Evolutionary conservation across 2,329 filamentous ascomycete genomes (phyloP).

Genomic region (Aspergillus thermomutatus): DNA sequence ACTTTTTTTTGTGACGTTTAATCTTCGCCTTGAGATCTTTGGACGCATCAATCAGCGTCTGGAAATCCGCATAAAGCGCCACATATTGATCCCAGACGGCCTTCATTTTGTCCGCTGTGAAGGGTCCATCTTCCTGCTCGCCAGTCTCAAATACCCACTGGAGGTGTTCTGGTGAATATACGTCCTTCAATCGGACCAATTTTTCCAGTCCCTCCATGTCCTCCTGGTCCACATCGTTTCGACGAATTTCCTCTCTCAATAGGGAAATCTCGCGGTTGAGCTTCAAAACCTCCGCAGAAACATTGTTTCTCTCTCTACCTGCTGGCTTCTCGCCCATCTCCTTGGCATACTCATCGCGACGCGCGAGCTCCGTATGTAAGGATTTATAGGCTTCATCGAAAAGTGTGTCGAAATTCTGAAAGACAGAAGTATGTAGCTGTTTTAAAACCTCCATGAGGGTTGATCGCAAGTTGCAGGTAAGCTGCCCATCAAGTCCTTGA

Average conservation of each 20-base stretch:
- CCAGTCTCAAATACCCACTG: slow-evolving; percentile 5
- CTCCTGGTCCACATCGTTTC: slow-evolving; percentile 11
- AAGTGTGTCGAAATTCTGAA: slow-evolving; percentile 23
- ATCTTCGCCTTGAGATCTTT: slow-evolving; percentile 27
- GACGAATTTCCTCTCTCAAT: slow-evolving; percentile 20
- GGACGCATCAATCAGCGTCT: slow-evolving; percentile 25
- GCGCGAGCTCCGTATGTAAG: slow-evolving; percentile 21
- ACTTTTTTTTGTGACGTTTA: slow-evolving; percentile 33
- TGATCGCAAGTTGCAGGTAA: neutral
- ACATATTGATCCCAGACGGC: slow-evolving; percentile 28
- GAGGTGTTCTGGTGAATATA: slow-evolving; percentile 27
- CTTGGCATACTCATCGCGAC: slow-evolving; percentile 18
- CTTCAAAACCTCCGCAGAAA: slow-evolving; percentile 13
- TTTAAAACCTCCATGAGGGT: slow-evolving; percentile 30
- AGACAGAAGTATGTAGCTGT: slow-evolving; percentile 27
- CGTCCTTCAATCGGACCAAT: slow-evolving; percentile 18
- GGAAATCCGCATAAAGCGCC: slow-evolving; percentile 29
- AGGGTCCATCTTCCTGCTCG: neutral
- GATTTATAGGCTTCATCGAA: slow-evolving; percentile 28
- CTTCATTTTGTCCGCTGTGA: slow-evolving; percentile 14
- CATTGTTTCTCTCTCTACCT: slow-evolving; percentile 16
- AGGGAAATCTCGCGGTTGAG: slow-evolving; percentile 21
- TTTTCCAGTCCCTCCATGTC: slow-evolving; percentile 12
- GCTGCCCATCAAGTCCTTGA: neutral
- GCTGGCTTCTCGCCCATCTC: slow-evolving; percentile 21